These are phyloP conservation scores for Myriosclerotinia duriaeana DNA, from an alignment of 2,329 filamentous ascomycete genomes.

Conservation along the genomic window DNA sequence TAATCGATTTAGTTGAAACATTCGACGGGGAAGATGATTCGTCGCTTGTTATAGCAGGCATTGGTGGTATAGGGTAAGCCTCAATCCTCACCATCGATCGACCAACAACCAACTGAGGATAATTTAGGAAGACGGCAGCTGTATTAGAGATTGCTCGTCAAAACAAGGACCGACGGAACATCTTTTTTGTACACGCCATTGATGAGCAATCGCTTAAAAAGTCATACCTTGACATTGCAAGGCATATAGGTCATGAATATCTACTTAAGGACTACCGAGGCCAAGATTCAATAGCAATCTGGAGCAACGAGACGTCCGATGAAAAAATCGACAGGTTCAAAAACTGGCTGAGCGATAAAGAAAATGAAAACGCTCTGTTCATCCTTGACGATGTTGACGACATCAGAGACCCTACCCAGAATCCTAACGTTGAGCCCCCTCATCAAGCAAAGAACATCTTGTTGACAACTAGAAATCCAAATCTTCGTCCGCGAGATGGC, in stretches of 20 bases:
- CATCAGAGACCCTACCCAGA: not conserved
- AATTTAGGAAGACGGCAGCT: not conserved
- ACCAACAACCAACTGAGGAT: not conserved
- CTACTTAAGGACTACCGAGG: not conserved
- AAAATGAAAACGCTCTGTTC: conserved; percentile 1
- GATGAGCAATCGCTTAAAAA: not conserved
- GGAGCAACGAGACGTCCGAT: not conserved
- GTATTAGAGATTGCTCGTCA: not conserved
- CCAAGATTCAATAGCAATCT: not conserved
- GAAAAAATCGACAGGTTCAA: conserved; percentile 1
- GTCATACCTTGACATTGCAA: not conserved
- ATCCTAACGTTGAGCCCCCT: too few relatives aligned
- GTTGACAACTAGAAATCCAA: not conserved
- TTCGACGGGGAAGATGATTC: not conserved
- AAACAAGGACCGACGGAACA: not conserved
- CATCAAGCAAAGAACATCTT: not conserved
- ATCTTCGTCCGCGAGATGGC: not conserved
- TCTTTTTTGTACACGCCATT: not conserved
- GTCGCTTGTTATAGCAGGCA: not conserved
- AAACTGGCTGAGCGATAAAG: not conserved
- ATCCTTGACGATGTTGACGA: conserved; percentile 13
- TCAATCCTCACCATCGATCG: not conserved
- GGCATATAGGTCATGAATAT: not conserved
- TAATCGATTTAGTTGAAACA: not conserved
- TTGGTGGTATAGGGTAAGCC: conserved; percentile 16